Evolutionary conservation across 257 asterid species (phyloP).

Genomic region (Salvia hispanica): DNA sequence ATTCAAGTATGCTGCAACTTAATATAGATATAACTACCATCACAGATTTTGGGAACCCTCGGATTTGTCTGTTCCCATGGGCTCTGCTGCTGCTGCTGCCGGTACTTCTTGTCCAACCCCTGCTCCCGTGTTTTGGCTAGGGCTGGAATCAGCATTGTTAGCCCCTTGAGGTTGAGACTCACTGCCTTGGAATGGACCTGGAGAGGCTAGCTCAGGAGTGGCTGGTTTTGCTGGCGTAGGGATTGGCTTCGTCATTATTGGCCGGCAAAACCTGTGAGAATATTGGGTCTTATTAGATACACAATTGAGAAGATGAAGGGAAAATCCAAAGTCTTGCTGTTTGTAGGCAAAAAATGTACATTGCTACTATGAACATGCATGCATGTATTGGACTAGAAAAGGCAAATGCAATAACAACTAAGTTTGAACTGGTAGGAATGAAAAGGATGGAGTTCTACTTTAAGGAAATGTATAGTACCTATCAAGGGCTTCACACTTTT

Average conservation of each 20-base stretch:
- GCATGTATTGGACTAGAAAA: neutral
- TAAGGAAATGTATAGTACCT: constrained; percentile 41
- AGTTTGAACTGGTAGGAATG: neutral
- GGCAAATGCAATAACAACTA: neutral
- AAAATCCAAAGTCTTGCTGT: neutral
- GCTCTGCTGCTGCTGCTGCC: constrained; percentile 45
- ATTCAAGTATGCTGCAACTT: neutral
- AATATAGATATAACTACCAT: neutral
- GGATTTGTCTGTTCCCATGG: constrained; percentile 73
- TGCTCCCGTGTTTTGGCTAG: constrained; percentile 33
- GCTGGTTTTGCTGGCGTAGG: constrained; percentile 84
- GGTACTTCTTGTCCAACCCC: constrained; percentile 41
- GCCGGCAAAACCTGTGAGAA: constrained; percentile 69
- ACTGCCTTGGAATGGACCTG: constrained; percentile 54
- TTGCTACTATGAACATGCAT: neutral
- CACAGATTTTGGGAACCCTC: constrained; percentile 39
- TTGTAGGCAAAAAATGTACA: neutral
- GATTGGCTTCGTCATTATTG: constrained; percentile 81
- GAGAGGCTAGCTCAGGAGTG: constrained; percentile 62
- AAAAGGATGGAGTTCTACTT: neutral
- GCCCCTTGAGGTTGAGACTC: constrained; percentile 55
- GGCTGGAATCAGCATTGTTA: constrained; percentile 28
- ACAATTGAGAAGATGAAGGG: neutral
- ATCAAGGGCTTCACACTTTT: constrained; percentile 80
- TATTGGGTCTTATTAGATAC: neutral